phyloP scores from a whole-genome alignment of 2,329 filamentous ascomycete species.

The Fusarium napiforme region DNA sequence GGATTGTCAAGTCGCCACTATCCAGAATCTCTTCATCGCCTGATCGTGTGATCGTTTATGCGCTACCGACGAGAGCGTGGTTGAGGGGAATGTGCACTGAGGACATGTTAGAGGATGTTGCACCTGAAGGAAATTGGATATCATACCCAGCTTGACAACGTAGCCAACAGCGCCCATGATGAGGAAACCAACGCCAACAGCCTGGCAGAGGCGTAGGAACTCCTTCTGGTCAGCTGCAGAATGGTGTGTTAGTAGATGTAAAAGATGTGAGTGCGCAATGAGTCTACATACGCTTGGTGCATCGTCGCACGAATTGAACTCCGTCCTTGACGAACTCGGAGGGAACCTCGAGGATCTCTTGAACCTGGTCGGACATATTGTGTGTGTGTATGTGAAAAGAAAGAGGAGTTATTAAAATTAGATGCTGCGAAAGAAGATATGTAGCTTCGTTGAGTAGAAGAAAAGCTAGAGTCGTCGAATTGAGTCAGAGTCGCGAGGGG shows the following conservation, averaged over 20 bases:
- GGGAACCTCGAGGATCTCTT: constrained; percentile 76
- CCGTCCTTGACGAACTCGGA: constrained; percentile 72
- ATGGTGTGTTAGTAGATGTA: constrained; percentile 1
- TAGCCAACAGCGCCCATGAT: constrained; percentile 78
- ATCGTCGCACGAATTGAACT: constrained; percentile 70
- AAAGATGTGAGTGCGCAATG: not conserved
- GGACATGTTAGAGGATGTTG: constrained; percentile 15
- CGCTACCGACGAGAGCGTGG: constrained; percentile 75
- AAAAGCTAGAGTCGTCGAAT: constrained; percentile 21
- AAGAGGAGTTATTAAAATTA: constrained; percentile 27
- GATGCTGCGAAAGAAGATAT: not conserved
- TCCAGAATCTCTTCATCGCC: constrained; percentile 20
- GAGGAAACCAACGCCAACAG: constrained; percentile 75
- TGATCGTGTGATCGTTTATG: constrained; percentile 58
- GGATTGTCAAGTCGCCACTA: constrained; percentile 34
- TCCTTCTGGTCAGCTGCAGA: constrained; percentile 55
- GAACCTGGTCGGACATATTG: constrained; percentile 73
- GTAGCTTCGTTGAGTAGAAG: constrained; percentile 14
- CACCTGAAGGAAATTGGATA: not conserved
- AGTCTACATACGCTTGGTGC: constrained; percentile 66
- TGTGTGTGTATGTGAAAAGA: constrained; percentile 3
- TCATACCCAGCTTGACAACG: constrained; percentile 74
- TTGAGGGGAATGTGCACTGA: constrained; percentile 76
- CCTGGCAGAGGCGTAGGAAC: constrained; percentile 61
- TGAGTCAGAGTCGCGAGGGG: constrained; percentile 19